Percentiles rank a stretch among this genome's conserved stretches.
Evolutionary conservation across 2,329 filamentous ascomycete genomes (phyloP).

Genomic region (Emydomyces testavorans): DNA sequence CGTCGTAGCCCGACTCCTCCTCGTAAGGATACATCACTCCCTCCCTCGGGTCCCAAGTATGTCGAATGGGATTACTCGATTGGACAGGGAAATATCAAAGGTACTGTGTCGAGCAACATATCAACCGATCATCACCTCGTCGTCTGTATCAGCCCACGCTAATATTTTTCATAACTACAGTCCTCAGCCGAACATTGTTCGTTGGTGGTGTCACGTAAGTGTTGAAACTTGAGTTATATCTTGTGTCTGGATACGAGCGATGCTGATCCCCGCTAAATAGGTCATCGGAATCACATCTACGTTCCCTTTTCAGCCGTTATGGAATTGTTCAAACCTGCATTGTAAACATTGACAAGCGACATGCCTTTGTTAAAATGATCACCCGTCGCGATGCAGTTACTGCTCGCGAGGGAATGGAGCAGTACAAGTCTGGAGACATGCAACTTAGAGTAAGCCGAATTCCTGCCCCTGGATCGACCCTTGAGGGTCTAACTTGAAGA

Average conservation of each 20-base stretch:
- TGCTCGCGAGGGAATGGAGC: slow-evolving; percentile 82
- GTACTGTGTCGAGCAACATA: slow-evolving; percentile 28
- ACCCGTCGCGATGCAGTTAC: slow-evolving; percentile 70
- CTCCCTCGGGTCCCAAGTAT: slow-evolving; percentile 54
- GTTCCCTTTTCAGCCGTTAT: slow-evolving; percentile 65
- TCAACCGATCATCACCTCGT: not conserved
- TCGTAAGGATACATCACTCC: slow-evolving; percentile 33
- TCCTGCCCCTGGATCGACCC: not conserved
- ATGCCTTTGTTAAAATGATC: slow-evolving; percentile 98
- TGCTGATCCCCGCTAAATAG: slow-evolving; percentile 35
- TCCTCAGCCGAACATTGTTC: slow-evolving; percentile 87
- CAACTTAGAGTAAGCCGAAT: slow-evolving; percentile 54
- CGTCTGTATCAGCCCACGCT: slow-evolving; percentile 8
- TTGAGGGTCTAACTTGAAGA: slow-evolving; percentile 12
- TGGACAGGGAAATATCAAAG: slow-evolving; percentile 67
- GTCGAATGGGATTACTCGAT: slow-evolving; percentile 67
- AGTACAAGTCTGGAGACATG: slow-evolving; percentile 57
- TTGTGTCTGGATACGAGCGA: slow-evolving; percentile 8
- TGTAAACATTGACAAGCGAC: slow-evolving; percentile 93
- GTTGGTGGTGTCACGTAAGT: slow-evolving; percentile 87
- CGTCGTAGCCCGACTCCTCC: slow-evolving; percentile 52
- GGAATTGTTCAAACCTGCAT: slow-evolving; percentile 94
- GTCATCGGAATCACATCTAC: slow-evolving; percentile 68
- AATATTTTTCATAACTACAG: slow-evolving; percentile 31
- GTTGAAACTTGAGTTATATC: not conserved